Percentiles rank a stretch among this genome's conserved stretches.
Conservation (phyloP, 2,329 filamentous ascomycete species). For the Phialophora macrospora region DNA sequence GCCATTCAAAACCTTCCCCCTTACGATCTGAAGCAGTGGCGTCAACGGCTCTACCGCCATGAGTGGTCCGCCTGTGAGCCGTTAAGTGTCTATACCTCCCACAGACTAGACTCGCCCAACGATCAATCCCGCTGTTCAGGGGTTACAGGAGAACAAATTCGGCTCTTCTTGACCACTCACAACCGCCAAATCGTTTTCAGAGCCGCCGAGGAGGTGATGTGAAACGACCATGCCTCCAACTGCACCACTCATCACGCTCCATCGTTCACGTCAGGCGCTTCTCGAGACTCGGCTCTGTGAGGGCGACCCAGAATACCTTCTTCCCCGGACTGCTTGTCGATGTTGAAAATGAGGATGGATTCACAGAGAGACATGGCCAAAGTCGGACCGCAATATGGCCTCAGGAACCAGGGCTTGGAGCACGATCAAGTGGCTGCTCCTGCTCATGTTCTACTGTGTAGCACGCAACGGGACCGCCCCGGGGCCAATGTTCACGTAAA, state of each 20-base stretch:
- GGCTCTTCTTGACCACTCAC: constrained; percentile 8
- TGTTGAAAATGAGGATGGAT: not conserved
- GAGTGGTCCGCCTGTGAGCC: constrained; percentile 11
- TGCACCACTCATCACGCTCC: constrained; percentile 12
- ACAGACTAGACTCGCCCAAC: constrained; percentile 16
- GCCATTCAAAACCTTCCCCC: constrained; percentile 13
- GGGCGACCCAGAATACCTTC: not conserved
- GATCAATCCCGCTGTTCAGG: constrained; percentile 19
- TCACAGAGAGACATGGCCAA: constrained; percentile 5
- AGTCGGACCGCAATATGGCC: not conserved
- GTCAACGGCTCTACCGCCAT: constrained; percentile 10
- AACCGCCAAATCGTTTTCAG: constrained; percentile 20
- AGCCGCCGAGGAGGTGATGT: constrained; percentile 18
- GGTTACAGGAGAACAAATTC: constrained; percentile 7
- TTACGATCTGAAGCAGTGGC: constrained; percentile 24
- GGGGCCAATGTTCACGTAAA: not conserved
- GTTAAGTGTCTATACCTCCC: constrained; percentile 3
- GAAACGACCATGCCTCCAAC: constrained; percentile 15
- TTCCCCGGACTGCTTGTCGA: not conserved
- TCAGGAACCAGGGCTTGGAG: not conserved
- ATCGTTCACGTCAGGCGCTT: constrained; percentile 13
- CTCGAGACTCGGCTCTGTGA: constrained; percentile 8
- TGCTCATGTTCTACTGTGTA: not conserved
- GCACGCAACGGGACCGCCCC: not conserved
- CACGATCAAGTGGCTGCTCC: not conserved